These are phyloP conservation scores for Penicillium antarcticum DNA, from an alignment of 495 filamentous ascomycete species.

Conservation along the genomic window DNA sequence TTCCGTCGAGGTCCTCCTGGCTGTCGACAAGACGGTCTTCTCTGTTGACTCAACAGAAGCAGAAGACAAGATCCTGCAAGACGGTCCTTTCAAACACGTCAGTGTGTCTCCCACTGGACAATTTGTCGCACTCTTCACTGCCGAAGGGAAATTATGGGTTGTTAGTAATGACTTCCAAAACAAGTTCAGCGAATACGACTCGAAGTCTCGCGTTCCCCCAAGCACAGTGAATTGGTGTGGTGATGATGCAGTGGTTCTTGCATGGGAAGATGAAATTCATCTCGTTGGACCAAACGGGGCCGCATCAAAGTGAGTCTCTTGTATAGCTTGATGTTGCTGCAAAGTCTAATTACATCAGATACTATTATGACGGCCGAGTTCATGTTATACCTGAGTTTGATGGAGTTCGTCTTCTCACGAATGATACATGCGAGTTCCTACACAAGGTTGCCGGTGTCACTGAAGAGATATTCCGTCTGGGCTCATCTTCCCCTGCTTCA, in stretches of 20 bases:
- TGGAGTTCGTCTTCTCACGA: conserved; percentile 81
- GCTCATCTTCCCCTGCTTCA: conserved; percentile 82
- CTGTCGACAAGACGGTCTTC: conserved; percentile 80
- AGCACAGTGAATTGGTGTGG: conserved; percentile 94
- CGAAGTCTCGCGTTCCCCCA: conserved; percentile 76
- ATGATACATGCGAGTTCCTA: conserved; percentile 90
- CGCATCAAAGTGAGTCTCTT: conserved; percentile 54
- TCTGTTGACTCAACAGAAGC: conserved; percentile 83
- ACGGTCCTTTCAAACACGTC: conserved; percentile 88
- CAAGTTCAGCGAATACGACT: conserved; percentile 88
- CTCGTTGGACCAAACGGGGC: conserved; percentile 82
- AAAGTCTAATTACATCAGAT: conserved; percentile 42
- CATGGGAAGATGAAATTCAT: conserved; percentile 98
- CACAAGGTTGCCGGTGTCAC: conserved; percentile 87
- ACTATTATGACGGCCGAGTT: conserved; percentile 86
- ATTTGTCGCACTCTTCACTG: conserved; percentile 81
- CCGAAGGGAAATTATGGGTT: conserved; percentile 84
- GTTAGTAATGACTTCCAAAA: conserved; percentile 93
- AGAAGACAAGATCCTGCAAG: conserved; percentile 84
- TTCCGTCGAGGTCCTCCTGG: conserved; percentile 89
- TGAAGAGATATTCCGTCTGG: conserved; percentile 83
- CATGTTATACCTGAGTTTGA: conserved; percentile 88
- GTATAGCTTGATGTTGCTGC: background rate
- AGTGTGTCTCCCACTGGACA: conserved; percentile 86
- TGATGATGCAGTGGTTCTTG: conserved; percentile 88